Conservation (phyloP, 768 basidiomycete species). For the Pleurotus tuber-regium region DNA sequence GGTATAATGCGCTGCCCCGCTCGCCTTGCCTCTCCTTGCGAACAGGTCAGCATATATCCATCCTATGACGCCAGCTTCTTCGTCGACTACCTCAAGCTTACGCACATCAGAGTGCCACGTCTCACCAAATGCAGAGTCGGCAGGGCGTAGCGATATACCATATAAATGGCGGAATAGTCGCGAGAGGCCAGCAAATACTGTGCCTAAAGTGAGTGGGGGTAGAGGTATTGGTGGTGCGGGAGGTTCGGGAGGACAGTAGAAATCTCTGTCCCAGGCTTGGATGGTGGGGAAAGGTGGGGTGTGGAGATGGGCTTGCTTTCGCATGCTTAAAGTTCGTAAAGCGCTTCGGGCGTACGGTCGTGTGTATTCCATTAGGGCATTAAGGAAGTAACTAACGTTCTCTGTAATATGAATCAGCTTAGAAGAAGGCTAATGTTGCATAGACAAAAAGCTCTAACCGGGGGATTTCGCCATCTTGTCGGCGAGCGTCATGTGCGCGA, state of each 20-base stretch:
- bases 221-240: conserved; percentile 73
- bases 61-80: conserved; percentile 81
- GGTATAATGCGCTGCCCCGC: conserved; percentile 96
- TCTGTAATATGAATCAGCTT: conserved; percentile 36
- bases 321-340: conserved; percentile 58
- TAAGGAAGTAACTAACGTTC: conserved; percentile 85
- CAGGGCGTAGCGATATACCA: conserved; percentile 79
- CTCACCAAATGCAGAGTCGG: conserved; percentile 69
- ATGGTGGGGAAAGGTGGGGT: conserved; percentile 60
- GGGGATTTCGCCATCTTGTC: conserved; percentile 99
- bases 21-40: conserved; percentile 77
- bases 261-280: conserved; percentile 97
- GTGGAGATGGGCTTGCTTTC: conserved; percentile 74
- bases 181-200: conserved; percentile 89
- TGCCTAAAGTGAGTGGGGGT: conserved; percentile 81
- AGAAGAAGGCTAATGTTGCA: conserved; percentile 5
- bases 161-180: conserved; percentile 84
- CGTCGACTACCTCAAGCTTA: conserved; percentile 92
- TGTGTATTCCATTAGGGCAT: conserved; percentile 78
- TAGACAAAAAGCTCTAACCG: conserved; percentile 40
- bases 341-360: conserved; percentile 74
- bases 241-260: conserved; percentile 80
- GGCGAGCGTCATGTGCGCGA: conserved; percentile 79
- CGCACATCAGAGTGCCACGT: conserved; percentile 87
- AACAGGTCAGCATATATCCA: conserved; percentile 96